phyloP scores from a whole-genome alignment of 2,329 filamentous ascomycete genomes.

The Claviceps sp. region DNA sequence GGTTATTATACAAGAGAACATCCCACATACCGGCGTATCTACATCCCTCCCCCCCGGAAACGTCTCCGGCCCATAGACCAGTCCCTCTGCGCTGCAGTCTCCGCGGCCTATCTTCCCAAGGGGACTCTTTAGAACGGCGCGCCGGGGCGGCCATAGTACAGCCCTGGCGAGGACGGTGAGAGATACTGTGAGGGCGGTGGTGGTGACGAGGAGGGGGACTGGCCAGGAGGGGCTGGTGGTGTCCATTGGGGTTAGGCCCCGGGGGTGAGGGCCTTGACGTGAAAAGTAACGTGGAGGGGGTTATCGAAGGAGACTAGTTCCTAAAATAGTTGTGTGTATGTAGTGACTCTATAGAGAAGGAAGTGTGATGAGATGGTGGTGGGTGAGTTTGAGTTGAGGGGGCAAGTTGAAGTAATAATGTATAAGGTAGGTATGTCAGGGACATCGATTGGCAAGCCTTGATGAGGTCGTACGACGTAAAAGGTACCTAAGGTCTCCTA shows the following conservation, averaged over 20 bases:
- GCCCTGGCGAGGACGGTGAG: conserved; percentile 21
- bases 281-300: too few relatives aligned
- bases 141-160: conserved; percentile 27
- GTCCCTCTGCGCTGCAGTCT: conserved; percentile 20
- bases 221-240: neutral
- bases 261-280: neutral
- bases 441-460: too few relatives aligned
- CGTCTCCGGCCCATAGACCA: conserved; percentile 51
- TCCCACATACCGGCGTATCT: conserved; percentile 40
- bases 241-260: neutral
- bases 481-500: too few relatives aligned
- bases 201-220: conserved; percentile 20
- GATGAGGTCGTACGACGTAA: too few relatives aligned
- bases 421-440: too few relatives aligned
- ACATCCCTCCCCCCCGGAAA: conserved; percentile 65
- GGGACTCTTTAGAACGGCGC: conserved; percentile 29
- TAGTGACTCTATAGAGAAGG: neutral
- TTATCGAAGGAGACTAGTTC: too few relatives aligned
- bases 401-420: neutral
- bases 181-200: conserved; percentile 28
- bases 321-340: too few relatives aligned
- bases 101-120: conserved; percentile 22
- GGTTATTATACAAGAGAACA: neutral
- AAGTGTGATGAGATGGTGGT: too few relatives aligned
- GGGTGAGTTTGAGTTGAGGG: too few relatives aligned